Evolutionary conservation across 768 basidiomycete genomes (phyloP).

Genomic region (Russula sp.): DNA sequence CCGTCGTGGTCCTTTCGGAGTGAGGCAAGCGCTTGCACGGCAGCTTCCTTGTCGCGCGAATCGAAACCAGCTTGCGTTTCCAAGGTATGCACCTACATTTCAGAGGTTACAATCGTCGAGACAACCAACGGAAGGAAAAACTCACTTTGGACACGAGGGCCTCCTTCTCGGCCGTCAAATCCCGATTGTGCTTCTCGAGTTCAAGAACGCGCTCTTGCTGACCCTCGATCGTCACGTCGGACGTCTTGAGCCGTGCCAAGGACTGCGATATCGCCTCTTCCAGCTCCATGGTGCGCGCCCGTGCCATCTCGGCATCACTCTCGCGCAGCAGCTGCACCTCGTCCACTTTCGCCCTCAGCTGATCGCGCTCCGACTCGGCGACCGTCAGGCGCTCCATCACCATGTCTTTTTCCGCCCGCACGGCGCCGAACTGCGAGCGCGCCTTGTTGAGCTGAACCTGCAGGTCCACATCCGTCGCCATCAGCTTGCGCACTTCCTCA

Average conservation of each 20-base stretch:
- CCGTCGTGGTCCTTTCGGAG: slow-evolving; percentile 59
- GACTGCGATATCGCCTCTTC: slow-evolving; percentile 73
- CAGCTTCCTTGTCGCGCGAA: slow-evolving; percentile 57
- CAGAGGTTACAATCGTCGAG: too few relatives aligned
- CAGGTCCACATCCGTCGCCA: slow-evolving; percentile 51
- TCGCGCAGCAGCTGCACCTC: slow-evolving; percentile 46
- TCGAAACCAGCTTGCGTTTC: slow-evolving; percentile 53
- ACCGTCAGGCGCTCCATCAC: slow-evolving; percentile 54
- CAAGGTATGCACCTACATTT: slow-evolving; percentile 49
- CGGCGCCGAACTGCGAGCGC: slow-evolving; percentile 68
- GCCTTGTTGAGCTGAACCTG: slow-evolving; percentile 73
- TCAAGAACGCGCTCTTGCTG: slow-evolving; percentile 43
- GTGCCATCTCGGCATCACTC: slow-evolving; percentile 42
- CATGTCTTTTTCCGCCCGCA: slow-evolving; percentile 77
- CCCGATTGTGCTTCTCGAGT: slow-evolving; percentile 56
- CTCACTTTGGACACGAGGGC: slow-evolving; percentile 55
- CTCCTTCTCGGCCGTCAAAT: slow-evolving; percentile 51
- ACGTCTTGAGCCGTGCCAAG: slow-evolving; percentile 60
- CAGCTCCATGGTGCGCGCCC: slow-evolving; percentile 50
- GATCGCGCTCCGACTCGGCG: slow-evolving; percentile 62
- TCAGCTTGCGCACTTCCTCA: slow-evolving; percentile 60
- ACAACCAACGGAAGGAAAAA: background rate
- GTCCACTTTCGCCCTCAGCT: slow-evolving; percentile 48
- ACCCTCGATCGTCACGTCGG: slow-evolving; percentile 39
- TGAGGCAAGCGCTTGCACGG: slow-evolving; percentile 42